Percentiles rank a stretch among this genome's conserved stretches.
These are phyloP conservation scores for Cyclotella atomus DNA, from an alignment of 108 stramenopile genomes.

Conservation along the genomic window DNA sequence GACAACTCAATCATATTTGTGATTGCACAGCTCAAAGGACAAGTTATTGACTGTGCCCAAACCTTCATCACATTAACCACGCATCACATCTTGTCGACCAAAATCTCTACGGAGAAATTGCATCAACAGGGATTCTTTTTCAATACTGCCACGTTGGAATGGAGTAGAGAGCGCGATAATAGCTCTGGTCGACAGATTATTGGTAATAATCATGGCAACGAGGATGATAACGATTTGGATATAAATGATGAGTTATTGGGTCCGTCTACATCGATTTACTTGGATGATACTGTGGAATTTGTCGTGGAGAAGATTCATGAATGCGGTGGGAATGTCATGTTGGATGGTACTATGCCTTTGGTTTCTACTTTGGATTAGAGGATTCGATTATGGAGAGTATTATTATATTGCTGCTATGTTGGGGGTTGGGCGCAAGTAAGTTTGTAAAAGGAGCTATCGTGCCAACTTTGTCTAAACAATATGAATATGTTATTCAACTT, in stretches of 20 bases:
- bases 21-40: conserved; percentile 47
- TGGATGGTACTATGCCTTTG: conserved; percentile 44
- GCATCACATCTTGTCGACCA: conserved; percentile 47
- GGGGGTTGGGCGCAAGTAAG: too few species aligned
- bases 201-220: neutral
- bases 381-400: too few species aligned
- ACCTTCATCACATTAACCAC: conserved; percentile 47
- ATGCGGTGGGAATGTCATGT: conserved; percentile 45
- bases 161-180: conserved; percentile 45
- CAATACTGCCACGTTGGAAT: conserved; percentile 37
- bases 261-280: conserved; percentile 51
- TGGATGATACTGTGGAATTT: conserved; percentile 54
- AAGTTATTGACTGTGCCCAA: conserved; percentile 50
- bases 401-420: too few species aligned
- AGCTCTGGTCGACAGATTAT: neutral
- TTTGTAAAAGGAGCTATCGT: too few species aligned
- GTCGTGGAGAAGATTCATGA: conserved; percentile 47
- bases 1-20: too few species aligned
- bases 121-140: conserved; percentile 47
- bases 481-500: too few species aligned
- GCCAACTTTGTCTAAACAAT: too few species aligned
- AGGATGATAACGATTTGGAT: conserved; percentile 29
- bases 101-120: conserved; percentile 50
- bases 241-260: too few species aligned
- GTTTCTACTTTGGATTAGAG: conserved; percentile 28